Base-by-base conservation (phyloP, 345 rosid species). In the Balakata baccata region DNA sequence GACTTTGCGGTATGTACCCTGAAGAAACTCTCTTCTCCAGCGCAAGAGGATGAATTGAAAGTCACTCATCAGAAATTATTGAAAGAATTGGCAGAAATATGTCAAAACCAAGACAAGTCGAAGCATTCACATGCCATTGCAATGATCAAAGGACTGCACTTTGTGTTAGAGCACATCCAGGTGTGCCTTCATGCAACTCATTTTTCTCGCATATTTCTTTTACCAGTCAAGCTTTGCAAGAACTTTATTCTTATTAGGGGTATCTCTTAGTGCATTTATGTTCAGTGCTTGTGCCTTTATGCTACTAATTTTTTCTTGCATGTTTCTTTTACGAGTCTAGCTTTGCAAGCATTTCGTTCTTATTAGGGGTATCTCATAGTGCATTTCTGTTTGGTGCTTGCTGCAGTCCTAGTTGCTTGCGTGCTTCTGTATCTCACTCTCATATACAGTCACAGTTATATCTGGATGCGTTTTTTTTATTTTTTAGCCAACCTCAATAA, bases 101-200 rank as follows among this genome's bases (percentile, higher is more conserved):
- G 89, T 79, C 80, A 86, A 84, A 81, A 76, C 68, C 53, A 73
- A 18, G 86, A 86, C 64, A 80, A 76, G 49, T 82, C 89, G 11
- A 83, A 84, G 68, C 23, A 72, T 75, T 79, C 91, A 39, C 85
- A 74, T 77, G 86, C 87, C 52, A 72, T 85, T 59, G 92, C 91
- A 63, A 85, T 92, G 85, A 83, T 90, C 43, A 87, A 78, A 84
- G 99, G 99, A 43, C 85, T 95, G 51, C 90, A 92, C 18, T 92
- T 92, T 83, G 83, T 89, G 61, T 84, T 95, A 29, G 90, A 89
- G 83, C 90, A 92, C 86, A 88, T 91, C 83, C 96, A 87, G 97
- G 99, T 95, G 57, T 74, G 71, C 61, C 7, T 58, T 25, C 11
- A 7, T 70, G 20, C 5, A 13, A 45, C 41, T 22, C 41, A 29